Conservation (phyloP, 306 rosid species). For the Prunus mume region DNA sequence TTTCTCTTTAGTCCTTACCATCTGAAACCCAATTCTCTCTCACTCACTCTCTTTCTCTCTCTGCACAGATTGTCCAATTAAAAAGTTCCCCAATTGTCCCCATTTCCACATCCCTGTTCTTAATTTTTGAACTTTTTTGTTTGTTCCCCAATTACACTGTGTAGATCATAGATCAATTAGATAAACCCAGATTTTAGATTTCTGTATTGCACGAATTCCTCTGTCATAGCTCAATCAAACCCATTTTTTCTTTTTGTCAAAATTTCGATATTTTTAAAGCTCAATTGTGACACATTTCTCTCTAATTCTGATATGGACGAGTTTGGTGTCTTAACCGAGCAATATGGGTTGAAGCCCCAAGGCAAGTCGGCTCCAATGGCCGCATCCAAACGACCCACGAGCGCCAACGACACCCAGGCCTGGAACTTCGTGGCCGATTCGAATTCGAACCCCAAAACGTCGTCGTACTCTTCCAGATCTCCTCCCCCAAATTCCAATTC, state of each 20-base stretch:
- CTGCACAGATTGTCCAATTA: not conserved
- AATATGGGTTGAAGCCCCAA: conserved; percentile 78
- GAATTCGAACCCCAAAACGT: conserved; percentile 29
- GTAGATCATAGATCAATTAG: not conserved
- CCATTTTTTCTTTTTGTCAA: too few species aligned
- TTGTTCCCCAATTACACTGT: not conserved
- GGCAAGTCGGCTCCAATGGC: conserved; percentile 94
- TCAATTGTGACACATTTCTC: not conserved
- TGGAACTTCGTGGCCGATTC: conserved; percentile 35
- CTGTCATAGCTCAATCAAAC: not conserved
- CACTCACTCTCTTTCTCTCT: not conserved
- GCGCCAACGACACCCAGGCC: not conserved
- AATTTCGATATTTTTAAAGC: not conserved
- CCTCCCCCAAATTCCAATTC: conserved; percentile 29
- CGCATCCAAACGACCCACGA: conserved; percentile 41
- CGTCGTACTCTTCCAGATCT: conserved; percentile 38
- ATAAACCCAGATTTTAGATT: not conserved
- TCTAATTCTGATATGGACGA: conserved; percentile 58
- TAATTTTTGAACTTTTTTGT: not conserved
- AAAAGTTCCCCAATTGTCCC: not conserved
- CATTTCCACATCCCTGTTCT: not conserved
- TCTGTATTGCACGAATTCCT: not conserved
- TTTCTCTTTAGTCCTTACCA: not conserved
- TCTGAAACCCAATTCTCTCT: not conserved
- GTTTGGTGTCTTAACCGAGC: conserved; percentile 79